Base-by-base conservation (phyloP, 208 protist species). In the Vickermania ingenoplastis region DNA sequence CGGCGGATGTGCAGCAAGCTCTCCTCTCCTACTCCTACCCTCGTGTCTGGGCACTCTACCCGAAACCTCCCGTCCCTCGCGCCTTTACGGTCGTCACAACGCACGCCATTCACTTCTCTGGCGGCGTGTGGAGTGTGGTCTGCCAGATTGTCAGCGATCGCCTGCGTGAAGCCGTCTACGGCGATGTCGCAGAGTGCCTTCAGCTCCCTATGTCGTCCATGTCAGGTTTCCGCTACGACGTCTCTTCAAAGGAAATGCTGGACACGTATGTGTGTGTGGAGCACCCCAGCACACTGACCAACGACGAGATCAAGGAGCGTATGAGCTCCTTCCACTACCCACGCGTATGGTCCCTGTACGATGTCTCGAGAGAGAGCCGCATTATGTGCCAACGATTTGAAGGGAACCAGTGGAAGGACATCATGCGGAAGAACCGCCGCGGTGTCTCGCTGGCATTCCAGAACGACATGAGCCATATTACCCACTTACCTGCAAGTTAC, bases 351-450 rank as follows among this genome's bases (percentile, higher is more conserved):
- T 22, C 31, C 14, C 49, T 71, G 24, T 48, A 66, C 26, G 56
- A 28, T 31, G 22, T 49, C 13, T 45, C 24, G 17, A 24, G 1
- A 1, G 29, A 59, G 5, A 49, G 1, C 50, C 1, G 24, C 1
- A 25, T 28, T 1, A 26, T 53, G 2, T 7, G 24, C 36, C 7
- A 45, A 45, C 53, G 11, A 14, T 71, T 71, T 48, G 59, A 71
- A 21, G 65, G 65, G 31, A 58, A 59, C 1, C 59, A 51, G 54
- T 71, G 65, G 65, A 56, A 56, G n/a, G 45, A 71, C 22, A 61
- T 71, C 53, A 4, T 71, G 59, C 24, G 50, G 5, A 11, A 22
- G 53, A 65, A 31, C 28, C 22, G 52, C 28, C 14, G 3, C 0
- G 57, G 52, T 36, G 1, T 59, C 17, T 48, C 17, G 36, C 36